phyloP scores from a whole-genome alignment of 1,139 yeast genomes.

The Debaryomyces sp. region DNA sequence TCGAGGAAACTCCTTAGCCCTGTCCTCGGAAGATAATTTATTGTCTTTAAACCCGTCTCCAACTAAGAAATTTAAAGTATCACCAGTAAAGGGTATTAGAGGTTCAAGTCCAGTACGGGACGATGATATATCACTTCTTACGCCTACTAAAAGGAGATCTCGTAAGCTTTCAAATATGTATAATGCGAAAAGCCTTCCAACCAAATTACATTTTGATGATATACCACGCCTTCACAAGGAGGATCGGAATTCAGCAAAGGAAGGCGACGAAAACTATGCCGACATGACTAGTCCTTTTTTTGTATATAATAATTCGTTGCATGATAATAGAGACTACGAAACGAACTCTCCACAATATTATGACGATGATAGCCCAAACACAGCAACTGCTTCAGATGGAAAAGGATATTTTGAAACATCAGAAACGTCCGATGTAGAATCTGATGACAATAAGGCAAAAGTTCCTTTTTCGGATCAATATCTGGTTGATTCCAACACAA shows the following conservation, averaged over 20 bases:
- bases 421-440: constrained; percentile 7
- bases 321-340: background rate
- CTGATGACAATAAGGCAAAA: constrained; percentile 2
- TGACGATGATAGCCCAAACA: background rate
- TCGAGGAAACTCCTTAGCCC: background rate
- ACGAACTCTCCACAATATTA: background rate
- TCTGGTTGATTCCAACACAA: background rate
- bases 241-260: background rate
- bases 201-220: constrained; percentile 1
- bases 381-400: background rate
- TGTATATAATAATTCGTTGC: background rate
- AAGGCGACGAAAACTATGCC: background rate
- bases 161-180: background rate
- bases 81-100: constrained; percentile 11
- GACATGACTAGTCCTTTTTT: background rate
- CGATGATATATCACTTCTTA: background rate
- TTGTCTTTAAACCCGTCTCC: constrained; percentile 37
- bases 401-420: background rate
- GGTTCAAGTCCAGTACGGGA: constrained; percentile 1
- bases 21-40: constrained; percentile 23
- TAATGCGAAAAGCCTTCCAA: background rate
- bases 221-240: background rate
- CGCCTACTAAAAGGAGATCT: constrained; percentile 6
- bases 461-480: background rate
- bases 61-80: constrained; percentile 18